Percentiles rank a stretch among this genome's conserved stretches.
These are phyloP conservation scores for Lactarius indigo DNA, from an alignment of 768 basidiomycete species.

Conservation along the genomic window DNA sequence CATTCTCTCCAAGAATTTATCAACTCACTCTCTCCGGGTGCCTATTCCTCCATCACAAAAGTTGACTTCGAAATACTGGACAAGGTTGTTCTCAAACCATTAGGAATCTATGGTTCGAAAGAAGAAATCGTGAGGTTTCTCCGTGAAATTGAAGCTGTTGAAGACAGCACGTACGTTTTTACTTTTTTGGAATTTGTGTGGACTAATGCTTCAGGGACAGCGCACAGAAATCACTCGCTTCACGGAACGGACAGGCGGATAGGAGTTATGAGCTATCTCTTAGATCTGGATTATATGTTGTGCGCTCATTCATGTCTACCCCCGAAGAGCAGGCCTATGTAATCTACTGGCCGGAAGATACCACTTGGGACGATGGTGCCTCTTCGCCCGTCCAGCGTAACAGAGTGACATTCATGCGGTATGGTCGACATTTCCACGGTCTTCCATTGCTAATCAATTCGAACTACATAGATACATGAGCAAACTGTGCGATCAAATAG, in stretches of 20 bases:
- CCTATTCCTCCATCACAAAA: slow-evolving; percentile 51
- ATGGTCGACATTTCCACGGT: slow-evolving; percentile 10
- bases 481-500: slow-evolving; percentile 45
- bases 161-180: slow-evolving; percentile 39
- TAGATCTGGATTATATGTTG: slow-evolving; percentile 52
- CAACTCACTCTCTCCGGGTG: slow-evolving; percentile 46
- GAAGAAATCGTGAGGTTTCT: slow-evolving; percentile 49
- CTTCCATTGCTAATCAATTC: neutral
- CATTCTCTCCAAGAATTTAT: slow-evolving; percentile 46
- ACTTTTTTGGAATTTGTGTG: neutral
- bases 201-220: neutral
- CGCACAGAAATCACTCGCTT: too few species aligned
- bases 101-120: slow-evolving; percentile 58
- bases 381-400: slow-evolving; percentile 45
- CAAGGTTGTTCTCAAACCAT: slow-evolving; percentile 41
- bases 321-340: slow-evolving; percentile 40
- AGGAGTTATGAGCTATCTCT: slow-evolving; percentile 26
- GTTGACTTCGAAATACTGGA: slow-evolving; percentile 56
- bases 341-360: slow-evolving; percentile 60
- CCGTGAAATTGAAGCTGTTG: slow-evolving; percentile 34
- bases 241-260: too few species aligned
- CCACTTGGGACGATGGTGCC: slow-evolving; percentile 54
- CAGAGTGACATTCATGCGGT: slow-evolving; percentile 63
- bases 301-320: slow-evolving; percentile 25
- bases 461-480: slow-evolving; percentile 10